Evolutionary conservation across 169 alveolate genomes (phyloP).

Genomic region (Cryptosporidium sp.): DNA sequence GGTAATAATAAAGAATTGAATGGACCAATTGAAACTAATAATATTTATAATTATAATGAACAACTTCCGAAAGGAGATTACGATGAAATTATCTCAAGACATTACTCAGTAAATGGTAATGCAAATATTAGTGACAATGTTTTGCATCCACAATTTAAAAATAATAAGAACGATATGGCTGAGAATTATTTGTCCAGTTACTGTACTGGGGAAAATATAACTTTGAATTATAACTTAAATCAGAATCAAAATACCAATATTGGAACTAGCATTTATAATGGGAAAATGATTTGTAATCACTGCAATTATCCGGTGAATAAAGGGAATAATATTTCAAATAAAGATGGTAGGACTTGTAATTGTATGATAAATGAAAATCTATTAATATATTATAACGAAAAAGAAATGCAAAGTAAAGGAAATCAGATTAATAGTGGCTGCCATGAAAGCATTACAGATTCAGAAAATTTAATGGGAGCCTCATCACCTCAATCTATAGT

Average conservation of each 20-base stretch:
- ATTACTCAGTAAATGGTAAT: conserved; percentile 17
- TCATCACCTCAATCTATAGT: conserved; percentile 55
- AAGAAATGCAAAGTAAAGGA: conserved; percentile 5
- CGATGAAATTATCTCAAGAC: background rate
- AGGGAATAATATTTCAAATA: background rate
- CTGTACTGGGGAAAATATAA: conserved; percentile 8
- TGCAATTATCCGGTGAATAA: conserved; percentile 21
- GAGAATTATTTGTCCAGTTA: conserved; percentile 34
- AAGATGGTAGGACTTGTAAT: conserved; percentile 21
- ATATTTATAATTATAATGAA: conserved; percentile 8
- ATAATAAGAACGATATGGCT: background rate
- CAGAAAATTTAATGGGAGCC: conserved; percentile 15
- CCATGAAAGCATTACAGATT: background rate
- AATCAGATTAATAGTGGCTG: conserved; percentile 5
- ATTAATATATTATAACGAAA: background rate
- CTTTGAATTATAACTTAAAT: conserved; percentile 20
- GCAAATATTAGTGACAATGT: background rate
- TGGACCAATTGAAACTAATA: conserved; percentile 11
- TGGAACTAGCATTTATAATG: background rate
- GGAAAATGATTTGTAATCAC: conserved; percentile 16
- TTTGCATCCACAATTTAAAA: conserved; percentile 21
- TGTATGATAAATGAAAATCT: conserved; percentile 37
- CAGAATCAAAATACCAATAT: conserved; percentile 14
- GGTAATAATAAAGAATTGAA: conserved; percentile 3
- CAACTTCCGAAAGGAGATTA: conserved; percentile 25